Evolutionary conservation across 129 eudicot genomes (phyloP), one percentile per base, ranked within the genome.

Genomic region (Flaveria bidentis): DNA sequence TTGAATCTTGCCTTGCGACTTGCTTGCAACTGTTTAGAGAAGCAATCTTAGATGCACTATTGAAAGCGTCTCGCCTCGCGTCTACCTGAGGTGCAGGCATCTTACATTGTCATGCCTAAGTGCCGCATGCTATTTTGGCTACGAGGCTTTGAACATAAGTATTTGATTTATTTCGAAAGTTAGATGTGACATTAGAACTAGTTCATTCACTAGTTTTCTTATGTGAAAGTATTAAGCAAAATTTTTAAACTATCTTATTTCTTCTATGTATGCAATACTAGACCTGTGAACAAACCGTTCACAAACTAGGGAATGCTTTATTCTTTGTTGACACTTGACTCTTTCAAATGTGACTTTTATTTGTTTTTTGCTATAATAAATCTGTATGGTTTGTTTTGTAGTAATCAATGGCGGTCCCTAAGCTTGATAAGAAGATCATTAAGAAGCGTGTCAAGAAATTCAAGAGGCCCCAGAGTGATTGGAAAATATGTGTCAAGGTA

Each of bases 361-460:
- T 18, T 15, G 3, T 42, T 46, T 15, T 67, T 39, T 2, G 33
- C 13, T 14, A 9, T 77, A 60, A 25, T 2, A 25, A 70, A 26
- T 17, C 0, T 6, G 12, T 66, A 11, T 65, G 61, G n/a, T 39
- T 63, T 42, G 16, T 76, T 18, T 30, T 67, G 17, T 65, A 76
- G 82, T 65, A 52, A 71, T 55, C 76, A 72, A 92, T 92, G 98
- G 96, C 96, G 26, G 93, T 86, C 14, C 98, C 96, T 57, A 60
- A 86, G 86, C 83, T 92, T 51, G 78, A 78, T 57, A 92, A 92
- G 89, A 90, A 88, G 90, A 86, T 92, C 44, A 78, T 90, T 72
- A 92, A 92, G 94, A 92, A 92, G 87, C 78, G 98, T 3, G 89
- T 90, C 75, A 87, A 87, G 85, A 88, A 85, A 86, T 92, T 92